Conservation (phyloP, 192 early-diverging fungal species). For the Entomortierella chlamydospora region DNA sequence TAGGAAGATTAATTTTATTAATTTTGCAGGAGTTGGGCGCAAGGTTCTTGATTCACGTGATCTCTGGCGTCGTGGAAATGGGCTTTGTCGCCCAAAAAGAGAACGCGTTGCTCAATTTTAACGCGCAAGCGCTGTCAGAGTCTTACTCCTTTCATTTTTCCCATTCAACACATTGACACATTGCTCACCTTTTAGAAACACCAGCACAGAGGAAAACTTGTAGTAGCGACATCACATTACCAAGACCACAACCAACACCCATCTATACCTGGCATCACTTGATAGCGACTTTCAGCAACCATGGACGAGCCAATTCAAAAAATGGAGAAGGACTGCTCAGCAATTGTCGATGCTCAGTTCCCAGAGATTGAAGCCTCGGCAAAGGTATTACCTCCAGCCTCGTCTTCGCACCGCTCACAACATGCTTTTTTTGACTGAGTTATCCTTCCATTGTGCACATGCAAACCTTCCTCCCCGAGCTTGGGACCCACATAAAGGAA, state of each 20-base stretch:
- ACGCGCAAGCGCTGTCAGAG: slow-evolving; percentile 4
- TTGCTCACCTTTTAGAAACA: background rate
- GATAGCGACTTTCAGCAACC: background rate
- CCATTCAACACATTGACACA: background rate
- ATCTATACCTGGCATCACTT: background rate
- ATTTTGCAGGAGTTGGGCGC: background rate
- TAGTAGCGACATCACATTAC: background rate
- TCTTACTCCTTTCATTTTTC: background rate
- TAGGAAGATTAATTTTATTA: background rate
- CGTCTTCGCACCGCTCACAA: background rate
- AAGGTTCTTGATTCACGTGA: background rate
- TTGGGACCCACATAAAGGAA: no score
- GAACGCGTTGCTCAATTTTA: background rate
- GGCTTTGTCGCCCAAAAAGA: background rate
- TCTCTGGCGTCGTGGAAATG: background rate
- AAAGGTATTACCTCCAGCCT: slow-evolving; percentile 54
- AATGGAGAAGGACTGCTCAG: slow-evolving; percentile 94
- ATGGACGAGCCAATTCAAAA: slow-evolving; percentile 75
- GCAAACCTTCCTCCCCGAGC: no score
- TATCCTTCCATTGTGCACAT: no score
- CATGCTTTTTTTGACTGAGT: background rate
- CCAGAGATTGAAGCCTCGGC: slow-evolving; percentile 82
- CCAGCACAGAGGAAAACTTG: background rate
- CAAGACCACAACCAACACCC: background rate
- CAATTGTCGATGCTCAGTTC: slow-evolving; percentile 79